Conservation (phyloP, 148 eudicot genomes). For the Spergularia marina region DNA sequence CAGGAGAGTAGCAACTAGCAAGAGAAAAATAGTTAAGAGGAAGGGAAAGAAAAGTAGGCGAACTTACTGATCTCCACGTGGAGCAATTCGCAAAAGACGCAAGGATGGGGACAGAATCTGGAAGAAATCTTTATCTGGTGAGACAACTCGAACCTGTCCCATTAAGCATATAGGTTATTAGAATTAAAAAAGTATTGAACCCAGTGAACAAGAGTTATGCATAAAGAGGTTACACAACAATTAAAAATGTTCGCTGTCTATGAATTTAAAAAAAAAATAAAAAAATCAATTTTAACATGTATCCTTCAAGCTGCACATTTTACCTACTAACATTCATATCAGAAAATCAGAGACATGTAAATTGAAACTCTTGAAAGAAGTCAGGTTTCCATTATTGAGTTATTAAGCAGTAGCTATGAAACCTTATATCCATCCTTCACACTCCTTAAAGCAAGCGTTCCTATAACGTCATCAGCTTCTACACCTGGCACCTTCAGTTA, state of each 20-base stretch:
- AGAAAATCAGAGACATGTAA: not conserved
- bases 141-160: constrained; percentile 89
- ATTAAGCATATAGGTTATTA: constrained; percentile 5
- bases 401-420: constrained; percentile 8
- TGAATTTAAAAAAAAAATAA: not conserved
- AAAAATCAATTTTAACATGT: not conserved
- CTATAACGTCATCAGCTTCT: constrained; percentile 99
- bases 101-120: constrained; percentile 94
- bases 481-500: constrained; percentile 87
- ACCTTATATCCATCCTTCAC: constrained; percentile 91
- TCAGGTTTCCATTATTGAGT: not conserved
- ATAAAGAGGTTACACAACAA: not conserved
- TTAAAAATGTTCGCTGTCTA: not conserved
- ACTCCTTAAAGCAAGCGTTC: constrained; percentile 85
- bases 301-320: not conserved
- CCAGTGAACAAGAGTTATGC: not conserved
- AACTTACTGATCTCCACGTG: constrained; percentile 91
- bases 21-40: not conserved
- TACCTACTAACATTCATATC: not conserved
- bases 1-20: not conserved
- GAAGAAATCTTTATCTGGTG: constrained; percentile 98
- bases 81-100: constrained; percentile 88
- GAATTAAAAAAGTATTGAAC: not conserved
- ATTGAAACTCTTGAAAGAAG: not conserved
- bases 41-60: not conserved